A percentile compares a stretch with the other conserved stretches of the same genome.
These are phyloP conservation scores for Craspedostauros australis DNA, from an alignment of 108 stramenopile species.

Conservation along the genomic window DNA sequence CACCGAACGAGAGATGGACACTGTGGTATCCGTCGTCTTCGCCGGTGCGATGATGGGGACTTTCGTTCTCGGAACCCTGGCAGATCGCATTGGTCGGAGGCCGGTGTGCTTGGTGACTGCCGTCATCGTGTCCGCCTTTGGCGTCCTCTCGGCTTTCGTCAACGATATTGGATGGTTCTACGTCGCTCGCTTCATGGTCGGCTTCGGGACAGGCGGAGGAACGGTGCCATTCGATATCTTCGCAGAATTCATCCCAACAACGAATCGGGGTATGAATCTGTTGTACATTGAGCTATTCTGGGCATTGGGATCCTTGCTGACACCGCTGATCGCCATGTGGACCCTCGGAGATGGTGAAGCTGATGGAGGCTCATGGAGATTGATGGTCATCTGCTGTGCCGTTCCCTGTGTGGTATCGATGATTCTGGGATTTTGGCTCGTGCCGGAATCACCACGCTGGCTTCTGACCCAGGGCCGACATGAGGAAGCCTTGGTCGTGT, in stretches of 20 bases:
- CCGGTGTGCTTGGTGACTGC: constrained; percentile 44
- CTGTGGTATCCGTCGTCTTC: constrained; percentile 57
- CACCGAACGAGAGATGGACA: constrained; percentile 29
- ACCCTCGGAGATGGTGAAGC: constrained; percentile 15
- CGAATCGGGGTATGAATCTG: constrained; percentile 33
- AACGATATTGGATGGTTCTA: constrained; percentile 29
- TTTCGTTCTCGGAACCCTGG: constrained; percentile 50
- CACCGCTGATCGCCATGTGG: constrained; percentile 53
- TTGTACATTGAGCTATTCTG: constrained; percentile 56
- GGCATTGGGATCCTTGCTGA: constrained; percentile 50
- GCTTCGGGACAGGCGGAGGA: constrained; percentile 67
- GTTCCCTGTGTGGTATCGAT: constrained; percentile 46
- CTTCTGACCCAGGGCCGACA: constrained; percentile 29
- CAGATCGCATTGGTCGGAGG: constrained; percentile 55
- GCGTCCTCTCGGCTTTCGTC: constrained; percentile 48
- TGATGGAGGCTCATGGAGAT: constrained; percentile 34
- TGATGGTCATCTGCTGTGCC: constrained; percentile 49
- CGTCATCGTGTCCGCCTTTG: constrained; percentile 45
- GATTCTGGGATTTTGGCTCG: constrained; percentile 30
- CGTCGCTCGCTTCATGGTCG: constrained; percentile 47
- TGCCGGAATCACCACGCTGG: constrained; percentile 66
- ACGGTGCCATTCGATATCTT: constrained; percentile 40
- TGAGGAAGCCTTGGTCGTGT: constrained; percentile 37
- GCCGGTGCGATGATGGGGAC: constrained; percentile 56
- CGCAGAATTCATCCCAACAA: constrained; percentile 44